These are phyloP conservation scores for Coemansia sp. DNA, from an alignment of 192 early-diverging fungal genomes.

Conservation along the genomic window DNA sequence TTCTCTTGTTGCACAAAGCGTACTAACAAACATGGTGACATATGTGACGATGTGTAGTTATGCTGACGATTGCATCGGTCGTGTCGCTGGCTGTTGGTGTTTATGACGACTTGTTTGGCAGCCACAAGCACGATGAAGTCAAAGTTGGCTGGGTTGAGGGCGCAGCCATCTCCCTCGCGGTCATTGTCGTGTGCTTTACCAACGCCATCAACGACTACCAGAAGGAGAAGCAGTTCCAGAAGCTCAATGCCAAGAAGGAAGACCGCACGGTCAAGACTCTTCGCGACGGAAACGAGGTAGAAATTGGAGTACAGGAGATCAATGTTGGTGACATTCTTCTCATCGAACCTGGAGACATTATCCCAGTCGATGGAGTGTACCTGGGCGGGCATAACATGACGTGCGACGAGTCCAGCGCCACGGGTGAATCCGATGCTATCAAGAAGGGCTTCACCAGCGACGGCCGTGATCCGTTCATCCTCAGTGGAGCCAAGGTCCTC, in stretches of 20 bases:
- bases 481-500: constrained; percentile 91
- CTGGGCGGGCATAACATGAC: constrained; percentile 76
- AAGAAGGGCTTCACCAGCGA: constrained; percentile 63
- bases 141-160: constrained; percentile 82
- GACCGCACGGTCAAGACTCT: constrained; percentile 75
- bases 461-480: constrained; percentile 74
- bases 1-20: neutral
- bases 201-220: constrained; percentile 89
- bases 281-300: constrained; percentile 70
- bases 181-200: constrained; percentile 87
- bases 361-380: constrained; percentile 84
- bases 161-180: constrained; percentile 79
- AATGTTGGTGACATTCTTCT: constrained; percentile 88
- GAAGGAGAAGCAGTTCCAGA: constrained; percentile 87
- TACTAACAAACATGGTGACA: constrained; percentile 7
- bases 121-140: constrained; percentile 66
- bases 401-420: constrained; percentile 90
- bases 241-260: constrained; percentile 85
- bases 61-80: constrained; percentile 82
- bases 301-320: constrained; percentile 77
- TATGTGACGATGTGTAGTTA: constrained; percentile 54
- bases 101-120: constrained; percentile 73
- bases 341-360: constrained; percentile 88
- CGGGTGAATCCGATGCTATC: constrained; percentile 91
- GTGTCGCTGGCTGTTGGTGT: constrained; percentile 84